Conservation (phyloP, 805 yeast species). For the Metahyphopichia silvanorum region DNA sequence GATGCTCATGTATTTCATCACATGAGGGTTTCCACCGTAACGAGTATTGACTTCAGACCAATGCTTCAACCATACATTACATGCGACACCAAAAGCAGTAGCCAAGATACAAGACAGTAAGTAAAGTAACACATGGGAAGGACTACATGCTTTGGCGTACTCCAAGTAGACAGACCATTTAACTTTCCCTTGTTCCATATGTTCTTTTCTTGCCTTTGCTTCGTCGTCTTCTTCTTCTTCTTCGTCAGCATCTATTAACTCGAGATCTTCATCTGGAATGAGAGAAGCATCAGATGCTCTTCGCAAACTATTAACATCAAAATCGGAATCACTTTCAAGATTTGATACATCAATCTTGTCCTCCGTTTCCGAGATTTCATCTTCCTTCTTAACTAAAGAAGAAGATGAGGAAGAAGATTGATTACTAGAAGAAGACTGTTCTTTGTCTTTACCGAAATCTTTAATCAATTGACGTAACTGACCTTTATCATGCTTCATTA, state of each 20-base stretch:
- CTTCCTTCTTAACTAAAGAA: slow-evolving; percentile 13
- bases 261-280: slow-evolving; percentile 31
- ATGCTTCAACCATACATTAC: slow-evolving; percentile 91
- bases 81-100: slow-evolving; percentile 58
- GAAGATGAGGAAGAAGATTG: slow-evolving; percentile 7
- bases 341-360: slow-evolving; percentile 23
- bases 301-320: slow-evolving; percentile 41
- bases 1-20: slow-evolving; percentile 67
- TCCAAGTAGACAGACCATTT: slow-evolving; percentile 79
- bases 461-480: slow-evolving; percentile 51
- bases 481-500: slow-evolving; percentile 44
- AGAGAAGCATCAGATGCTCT: slow-evolving; percentile 62
- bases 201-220: slow-evolving; percentile 58
- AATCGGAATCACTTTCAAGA: slow-evolving; percentile 27
- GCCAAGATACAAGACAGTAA: slow-evolving; percentile 53
- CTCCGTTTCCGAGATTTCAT: slow-evolving; percentile 9
- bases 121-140: slow-evolving; percentile 57
- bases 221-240: slow-evolving; percentile 36
- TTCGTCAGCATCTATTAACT: slow-evolving; percentile 24
- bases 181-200: slow-evolving; percentile 89
- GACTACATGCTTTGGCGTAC: slow-evolving; percentile 87
- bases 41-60: slow-evolving; percentile 91
- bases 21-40: slow-evolving; percentile 67
- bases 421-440: slow-evolving; percentile 5
- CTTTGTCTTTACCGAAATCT: slow-evolving; percentile 55